Evolutionary conservation across 2,329 filamentous ascomycete genomes (phyloP).

Genomic region (Rosellinia necatrix): DNA sequence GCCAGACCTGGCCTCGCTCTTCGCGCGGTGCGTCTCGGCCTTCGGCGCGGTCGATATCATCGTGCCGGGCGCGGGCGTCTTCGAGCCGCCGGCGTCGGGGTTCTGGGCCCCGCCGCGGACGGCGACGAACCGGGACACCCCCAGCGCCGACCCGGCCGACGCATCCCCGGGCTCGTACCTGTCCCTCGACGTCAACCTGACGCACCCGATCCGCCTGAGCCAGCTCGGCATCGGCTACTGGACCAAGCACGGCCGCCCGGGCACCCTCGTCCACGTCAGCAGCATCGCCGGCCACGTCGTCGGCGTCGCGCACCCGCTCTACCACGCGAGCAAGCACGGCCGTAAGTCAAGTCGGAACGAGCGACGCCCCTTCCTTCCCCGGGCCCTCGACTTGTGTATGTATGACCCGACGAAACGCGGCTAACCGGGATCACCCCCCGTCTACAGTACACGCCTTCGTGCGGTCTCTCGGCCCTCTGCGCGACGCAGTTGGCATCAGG

Average conservation of each 20-base stretch:
- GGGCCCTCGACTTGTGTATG: too few relatives aligned
- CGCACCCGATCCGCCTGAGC: constrained; percentile 11
- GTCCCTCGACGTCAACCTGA: constrained; percentile 11
- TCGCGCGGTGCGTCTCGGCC: background rate
- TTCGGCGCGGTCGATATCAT: constrained; percentile 13
- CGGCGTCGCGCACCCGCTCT: background rate
- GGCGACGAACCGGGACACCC: background rate
- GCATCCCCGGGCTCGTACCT: constrained; percentile 11
- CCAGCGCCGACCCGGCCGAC: constrained; percentile 3
- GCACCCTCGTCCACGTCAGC: constrained; percentile 6
- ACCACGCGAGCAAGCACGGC: background rate
- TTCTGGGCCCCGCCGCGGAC: constrained; percentile 16
- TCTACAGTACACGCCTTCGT: too few relatives aligned
- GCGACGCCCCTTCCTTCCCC: too few relatives aligned
- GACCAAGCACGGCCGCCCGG: constrained; percentile 4
- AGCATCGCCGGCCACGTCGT: constrained; percentile 7
- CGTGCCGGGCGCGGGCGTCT: constrained; percentile 15
- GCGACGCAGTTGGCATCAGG: background rate
- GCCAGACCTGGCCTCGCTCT: constrained; percentile 12
- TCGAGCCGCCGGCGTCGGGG: constrained; percentile 6
- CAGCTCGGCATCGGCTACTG: constrained; percentile 10
- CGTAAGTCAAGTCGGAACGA: background rate
- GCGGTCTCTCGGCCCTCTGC: background rate
- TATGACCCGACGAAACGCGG: too few relatives aligned
- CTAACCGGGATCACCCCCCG: too few relatives aligned